These are phyloP conservation scores for Fusarium torreyae DNA, from an alignment of 2,329 filamentous ascomycete species.

Conservation along the genomic window DNA sequence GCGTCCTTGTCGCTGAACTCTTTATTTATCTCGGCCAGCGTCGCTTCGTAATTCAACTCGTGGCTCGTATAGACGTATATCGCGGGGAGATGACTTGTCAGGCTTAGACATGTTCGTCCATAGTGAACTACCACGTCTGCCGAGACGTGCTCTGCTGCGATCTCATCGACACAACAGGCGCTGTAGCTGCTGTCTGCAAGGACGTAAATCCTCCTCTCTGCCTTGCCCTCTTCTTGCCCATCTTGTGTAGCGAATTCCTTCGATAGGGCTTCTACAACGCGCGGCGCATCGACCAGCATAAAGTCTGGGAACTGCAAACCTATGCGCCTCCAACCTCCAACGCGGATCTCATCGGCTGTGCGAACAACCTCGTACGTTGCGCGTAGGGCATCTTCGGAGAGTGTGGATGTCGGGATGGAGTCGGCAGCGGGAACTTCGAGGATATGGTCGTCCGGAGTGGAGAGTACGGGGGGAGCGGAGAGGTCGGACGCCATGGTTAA, in stretches of 20 bases:
- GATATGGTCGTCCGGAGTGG: conserved; percentile 73
- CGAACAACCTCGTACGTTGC: conserved; percentile 88
- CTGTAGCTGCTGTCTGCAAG: conserved; percentile 97
- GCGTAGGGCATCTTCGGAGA: conserved; percentile 77
- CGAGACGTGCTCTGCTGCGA: conserved; percentile 92
- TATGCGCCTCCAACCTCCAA: conserved; percentile 80
- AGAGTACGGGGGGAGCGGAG: conserved; percentile 71
- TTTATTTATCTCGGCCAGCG: conserved; percentile 72
- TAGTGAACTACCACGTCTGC: conserved; percentile 96
- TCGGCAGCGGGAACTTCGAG: conserved; percentile 67
- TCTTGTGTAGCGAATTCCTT: conserved; percentile 46
- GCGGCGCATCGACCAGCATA: conserved; percentile 89
- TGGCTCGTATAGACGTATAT: conserved; percentile 91
- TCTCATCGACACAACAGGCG: conserved; percentile 96
- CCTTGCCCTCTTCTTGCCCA: conserved; percentile 16
- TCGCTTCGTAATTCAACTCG: conserved; percentile 73
- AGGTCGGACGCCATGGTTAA: conserved; percentile 63
- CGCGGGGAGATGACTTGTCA: conserved; percentile 87
- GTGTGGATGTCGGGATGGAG: conserved; percentile 52
- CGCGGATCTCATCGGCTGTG: conserved; percentile 82
- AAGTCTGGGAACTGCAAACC: conserved; percentile 96
- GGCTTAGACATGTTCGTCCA: conserved; percentile 91
- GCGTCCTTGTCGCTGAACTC: conserved; percentile 76
- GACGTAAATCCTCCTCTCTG: conserved; percentile 75
- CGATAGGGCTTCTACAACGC: conserved; percentile 75